These are phyloP conservation scores for Cajanus cajan DNA, from an alignment of 306 rosid genomes.

Conservation along the genomic window DNA sequence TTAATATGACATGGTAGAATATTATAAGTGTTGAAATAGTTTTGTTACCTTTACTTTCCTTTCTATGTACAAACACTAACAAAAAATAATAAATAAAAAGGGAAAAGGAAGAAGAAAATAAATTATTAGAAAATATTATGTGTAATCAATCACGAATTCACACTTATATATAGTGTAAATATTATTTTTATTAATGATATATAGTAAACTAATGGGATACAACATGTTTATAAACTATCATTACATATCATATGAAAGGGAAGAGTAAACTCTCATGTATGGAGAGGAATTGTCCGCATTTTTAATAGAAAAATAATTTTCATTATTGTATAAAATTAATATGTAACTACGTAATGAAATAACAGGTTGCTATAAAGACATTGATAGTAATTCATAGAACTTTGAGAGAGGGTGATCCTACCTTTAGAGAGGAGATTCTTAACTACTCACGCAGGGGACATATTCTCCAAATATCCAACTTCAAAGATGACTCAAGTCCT, in stretches of 20 bases:
- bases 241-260: neutral
- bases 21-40: neutral
- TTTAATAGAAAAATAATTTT: neutral
- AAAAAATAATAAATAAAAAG: neutral
- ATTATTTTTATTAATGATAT: neutral
- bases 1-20: neutral
- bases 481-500: slow-evolving; percentile 93
- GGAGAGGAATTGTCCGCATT: neutral
- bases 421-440: slow-evolving; percentile 84
- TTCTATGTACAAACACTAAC: neutral
- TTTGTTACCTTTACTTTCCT: neutral
- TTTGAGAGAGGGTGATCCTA: slow-evolving; percentile 95
- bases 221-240: neutral
- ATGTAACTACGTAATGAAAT: slow-evolving; percentile 5
- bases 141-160: neutral
- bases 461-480: slow-evolving; percentile 85
- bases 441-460: slow-evolving; percentile 71
- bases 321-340: neutral
- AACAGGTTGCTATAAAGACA: slow-evolving; percentile 88
- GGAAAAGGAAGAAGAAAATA: neutral
- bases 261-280: neutral
- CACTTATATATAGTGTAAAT: neutral
- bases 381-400: slow-evolving; percentile 93
- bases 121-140: neutral
- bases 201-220: neutral